Base-by-base conservation (phyloP, 306 rosid genomes). In the Argentina anserina region DNA sequence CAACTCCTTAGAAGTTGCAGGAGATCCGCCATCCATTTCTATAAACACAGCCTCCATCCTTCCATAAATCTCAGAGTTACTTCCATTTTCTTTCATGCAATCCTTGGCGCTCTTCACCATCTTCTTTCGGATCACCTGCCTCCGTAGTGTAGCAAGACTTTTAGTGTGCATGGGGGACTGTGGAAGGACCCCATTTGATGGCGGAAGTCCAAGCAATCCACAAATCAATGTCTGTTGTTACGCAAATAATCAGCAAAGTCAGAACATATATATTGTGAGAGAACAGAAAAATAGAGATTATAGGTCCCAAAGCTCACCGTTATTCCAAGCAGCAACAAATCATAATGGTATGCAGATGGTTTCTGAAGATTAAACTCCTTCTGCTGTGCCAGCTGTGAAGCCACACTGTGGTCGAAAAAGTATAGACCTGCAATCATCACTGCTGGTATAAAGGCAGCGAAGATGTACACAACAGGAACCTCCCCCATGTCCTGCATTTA, bases 91-190 rank as follows among this genome's bases (percentile, higher is more conserved):
- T 80, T 66, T 81, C 20, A 72, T 74, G 73, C 85, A 78, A 86
- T 91, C 97, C 81, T 89, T 85, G 40, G 96, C 98, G 64, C 92
- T 89, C 78, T 91, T 75, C 34, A 94, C 85, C 97, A 89, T 85
- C 81, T 85, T 85, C 79, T 61, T 85, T 45, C 87, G 73, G 52
- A 91, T 89, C 69, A 89, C 80, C 96, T 89, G 96, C 72, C 82
- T 86, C 65, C 85, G 85, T 76, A 93, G 96, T 83, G 89, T 86
- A 60, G 96, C 89, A 2, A 91, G 92, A 80, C 97, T 93, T 85
- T 88, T 93, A 18, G 97, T 86, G 86, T 93, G 98, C 97, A 93
- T 88, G 49, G 97, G 98, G 39, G 98, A 91, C 77, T 93, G 98
- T 52, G 97, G 98, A 25, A 93, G 85, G 70, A 94, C 98, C 61